phyloP scores from a whole-genome alignment of 306 rosid species.

The Lablab purpureus region DNA sequence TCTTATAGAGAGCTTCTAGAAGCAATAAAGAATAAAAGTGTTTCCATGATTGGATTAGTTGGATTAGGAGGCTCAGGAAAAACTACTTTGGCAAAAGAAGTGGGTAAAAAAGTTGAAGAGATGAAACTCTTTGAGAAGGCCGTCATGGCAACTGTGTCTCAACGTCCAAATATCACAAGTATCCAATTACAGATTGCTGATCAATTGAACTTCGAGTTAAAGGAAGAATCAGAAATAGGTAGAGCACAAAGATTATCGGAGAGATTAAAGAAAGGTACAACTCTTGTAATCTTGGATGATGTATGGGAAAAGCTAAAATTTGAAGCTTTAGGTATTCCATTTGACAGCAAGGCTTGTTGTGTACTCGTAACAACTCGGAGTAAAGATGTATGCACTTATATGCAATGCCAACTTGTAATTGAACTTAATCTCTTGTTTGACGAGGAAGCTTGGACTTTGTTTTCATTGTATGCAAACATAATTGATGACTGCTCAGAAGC shows the following conservation, averaged over 20 bases:
- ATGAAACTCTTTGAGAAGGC: not conserved
- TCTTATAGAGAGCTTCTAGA: not conserved
- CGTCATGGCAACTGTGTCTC: not conserved
- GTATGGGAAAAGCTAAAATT: not conserved
- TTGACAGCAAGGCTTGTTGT: not conserved
- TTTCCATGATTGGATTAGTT: not conserved
- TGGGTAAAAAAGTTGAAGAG: not conserved
- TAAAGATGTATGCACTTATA: not conserved
- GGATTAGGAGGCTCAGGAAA: not conserved
- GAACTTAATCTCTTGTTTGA: not conserved
- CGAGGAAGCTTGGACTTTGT: constrained; percentile 24
- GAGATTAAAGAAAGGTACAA: not conserved
- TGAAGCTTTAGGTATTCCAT: not conserved
- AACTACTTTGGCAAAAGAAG: not conserved
- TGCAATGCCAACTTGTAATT: not conserved
- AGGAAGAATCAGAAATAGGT: not conserved
- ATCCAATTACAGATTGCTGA: not conserved
- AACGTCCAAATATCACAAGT: not conserved
- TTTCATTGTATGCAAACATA: not conserved
- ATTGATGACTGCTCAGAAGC: not conserved
- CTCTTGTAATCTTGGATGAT: not conserved
- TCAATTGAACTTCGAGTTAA: not conserved
- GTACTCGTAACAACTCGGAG: not conserved
- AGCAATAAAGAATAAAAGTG: not conserved
- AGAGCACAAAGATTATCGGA: not conserved